Base-by-base conservation (phyloP, 495 filamentous ascomycete genomes). In the Neurospora africana region DNA sequence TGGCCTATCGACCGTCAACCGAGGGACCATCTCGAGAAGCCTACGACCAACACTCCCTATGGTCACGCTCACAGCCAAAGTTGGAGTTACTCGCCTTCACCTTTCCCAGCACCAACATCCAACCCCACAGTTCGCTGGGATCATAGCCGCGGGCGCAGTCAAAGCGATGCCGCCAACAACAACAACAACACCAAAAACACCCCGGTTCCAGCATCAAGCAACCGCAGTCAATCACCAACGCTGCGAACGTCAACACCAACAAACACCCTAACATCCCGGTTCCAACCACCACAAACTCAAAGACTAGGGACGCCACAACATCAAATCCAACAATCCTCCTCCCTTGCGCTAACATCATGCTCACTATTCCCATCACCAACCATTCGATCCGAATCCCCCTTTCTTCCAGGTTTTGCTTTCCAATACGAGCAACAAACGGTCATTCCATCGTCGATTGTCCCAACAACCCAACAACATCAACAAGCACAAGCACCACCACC, bases 171-270 rank as follows among this genome's bases (percentile, higher is more conserved):
- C 13, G 53, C 53, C 53, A 65, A 53, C 44, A 47, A 4, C 8
- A 47, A 33, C 27, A 61, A 6, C 53, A 19, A 61, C 53, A 61
- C 1, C 13, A 27, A 33, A 15, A 61, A 61, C 53, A 65, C 53
- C 27, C 53, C 15, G 6, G 53, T 65, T 19, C 27, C 27, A 65
- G 33, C 53, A 9, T 33, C 53, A 65, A 33, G 33, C 21, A 70
- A 33, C 39, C 39, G 44, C 44, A 70, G 21, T 30, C 69, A 33
- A 69, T 41, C 35, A 78, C 47, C 65, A 71, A 33, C 21, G 17
- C 7, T 68, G 70, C 40, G 33, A 44, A 23, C 30, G 37, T 17
- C 47, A 72, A 33, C 76, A 77, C 43, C 70, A 76, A 43, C 72
- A 68, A 35, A 43, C 43, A 23, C 68, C 10, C 1, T 2, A 13